Percentiles rank a stretch among this genome's conserved stretches.
phyloP scores from a whole-genome alignment of 2,329 filamentous ascomycete species.

The Xylariaceae sp. region DNA sequence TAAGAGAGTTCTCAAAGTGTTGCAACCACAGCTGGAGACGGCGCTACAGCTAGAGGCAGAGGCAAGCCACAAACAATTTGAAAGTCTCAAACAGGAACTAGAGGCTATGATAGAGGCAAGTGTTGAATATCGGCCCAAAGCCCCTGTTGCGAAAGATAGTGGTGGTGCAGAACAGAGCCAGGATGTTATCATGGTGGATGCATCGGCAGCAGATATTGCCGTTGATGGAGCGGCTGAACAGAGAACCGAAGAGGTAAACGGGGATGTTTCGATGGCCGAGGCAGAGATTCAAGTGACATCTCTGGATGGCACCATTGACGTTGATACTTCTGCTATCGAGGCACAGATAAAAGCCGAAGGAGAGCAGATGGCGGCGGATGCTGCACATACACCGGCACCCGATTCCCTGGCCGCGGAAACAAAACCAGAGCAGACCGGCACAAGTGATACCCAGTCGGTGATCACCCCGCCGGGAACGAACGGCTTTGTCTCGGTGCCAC shows the following conservation, averaged over 20 bases:
- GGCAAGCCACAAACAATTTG: conserved; percentile 63
- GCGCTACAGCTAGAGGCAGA: conserved; percentile 79
- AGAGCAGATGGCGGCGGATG: conserved; percentile 22
- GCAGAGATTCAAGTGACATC: conserved; percentile 35
- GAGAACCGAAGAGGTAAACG: conserved; percentile 32
- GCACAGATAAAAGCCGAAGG: conserved; percentile 28
- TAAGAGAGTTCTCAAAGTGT: conserved; percentile 79
- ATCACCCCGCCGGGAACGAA: conserved; percentile 47
- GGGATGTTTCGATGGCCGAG: conserved; percentile 36
- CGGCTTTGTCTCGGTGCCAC: conserved; percentile 37
- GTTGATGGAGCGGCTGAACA: conserved; percentile 34
- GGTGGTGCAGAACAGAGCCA: conserved; percentile 38
- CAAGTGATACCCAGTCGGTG: conserved; percentile 31
- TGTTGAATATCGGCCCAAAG: conserved; percentile 48
- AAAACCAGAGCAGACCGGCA: conserved; percentile 26
- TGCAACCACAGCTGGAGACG: conserved; percentile 71
- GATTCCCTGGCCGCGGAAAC: conserved; percentile 19
- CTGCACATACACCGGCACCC: neutral
- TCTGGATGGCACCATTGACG: conserved; percentile 41
- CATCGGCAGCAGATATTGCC: conserved; percentile 43
- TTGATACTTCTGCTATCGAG: conserved; percentile 40
- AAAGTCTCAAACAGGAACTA: conserved; percentile 66
- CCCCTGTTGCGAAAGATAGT: conserved; percentile 32
- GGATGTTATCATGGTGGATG: conserved; percentile 50
- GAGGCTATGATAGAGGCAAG: conserved; percentile 67